Base-by-base conservation (phyloP, 2,329 filamentous ascomycete genomes). In the Mycogone perniciosa region DNA sequence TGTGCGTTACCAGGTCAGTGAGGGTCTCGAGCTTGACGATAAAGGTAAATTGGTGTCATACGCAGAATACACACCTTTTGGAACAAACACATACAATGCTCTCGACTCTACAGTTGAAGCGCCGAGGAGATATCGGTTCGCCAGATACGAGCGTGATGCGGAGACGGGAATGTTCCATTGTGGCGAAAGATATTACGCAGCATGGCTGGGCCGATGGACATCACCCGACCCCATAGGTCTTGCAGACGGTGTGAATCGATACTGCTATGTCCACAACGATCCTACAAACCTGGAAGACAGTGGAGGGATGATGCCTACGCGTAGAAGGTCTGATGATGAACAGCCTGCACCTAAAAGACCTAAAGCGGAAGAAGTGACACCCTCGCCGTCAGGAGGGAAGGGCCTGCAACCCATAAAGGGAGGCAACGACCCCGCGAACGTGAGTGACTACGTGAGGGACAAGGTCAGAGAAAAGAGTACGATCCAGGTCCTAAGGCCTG, bases 41-140 rank as follows among this genome's bases (percentile, higher is more conserved):
- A 11, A 58, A 1, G 60, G 33, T 11, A 42, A 57, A 5, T 31
- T 66, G 13, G 43, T 66, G 5, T 62, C 62, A 3, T 64, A 62
- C 42, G 62, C 67, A 40, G 65, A 68, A 51, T 67, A 63, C 46
- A 54, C 52, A 3, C 60, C 65, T 4, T 68, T 54, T 46, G 65
- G 65, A 1, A 30, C n/a, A 11, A 20, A 20, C 20, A 20, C 20
- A 20, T 20, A 54, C 59, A 5, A 44, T 57, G 47, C 51, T 0
- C 9, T 35, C 1, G 31, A 40, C 5, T 44, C 30, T 9, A 34
- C 54, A 7, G 51, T 44, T 4, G 55, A 58, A 20, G 51, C 56
- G 1, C 56, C 60, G 1, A 57, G 54, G n/a, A 54, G 53, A 29
- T 67, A 64, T 49, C 55, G 62, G 0, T 66, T 55, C 47, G 31